A percentile compares a stretch with the other conserved stretches of the same genome.
These are phyloP conservation scores for Desmodesmus armatus DNA, from an alignment of 139 green algal species.

Conservation along the genomic window DNA sequence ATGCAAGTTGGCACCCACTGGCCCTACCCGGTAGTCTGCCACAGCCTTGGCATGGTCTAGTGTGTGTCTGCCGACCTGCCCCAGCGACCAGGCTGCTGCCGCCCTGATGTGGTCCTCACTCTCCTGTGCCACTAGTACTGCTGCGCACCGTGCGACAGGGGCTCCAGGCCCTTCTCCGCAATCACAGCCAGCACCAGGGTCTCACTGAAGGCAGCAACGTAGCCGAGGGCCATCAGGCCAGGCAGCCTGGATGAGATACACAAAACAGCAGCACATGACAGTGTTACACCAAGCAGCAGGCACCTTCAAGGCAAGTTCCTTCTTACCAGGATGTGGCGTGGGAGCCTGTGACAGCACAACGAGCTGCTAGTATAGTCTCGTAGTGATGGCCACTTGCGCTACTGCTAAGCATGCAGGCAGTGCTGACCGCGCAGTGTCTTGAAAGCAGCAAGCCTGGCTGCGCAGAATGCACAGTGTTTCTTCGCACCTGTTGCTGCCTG, in stretches of 20 bases:
- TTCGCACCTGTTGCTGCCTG: constrained; percentile 60
- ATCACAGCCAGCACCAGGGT: constrained; percentile 85
- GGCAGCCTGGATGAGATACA: constrained; percentile 62
- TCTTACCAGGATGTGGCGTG: no score
- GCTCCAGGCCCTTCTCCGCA: constrained; percentile 81
- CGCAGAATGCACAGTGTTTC: no score
- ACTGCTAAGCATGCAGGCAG: no score
- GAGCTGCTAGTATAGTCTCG: no score
- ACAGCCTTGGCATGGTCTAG: constrained; percentile 90
- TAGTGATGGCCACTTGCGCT: no score
- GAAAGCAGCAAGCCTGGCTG: no score
- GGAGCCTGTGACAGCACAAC: no score
- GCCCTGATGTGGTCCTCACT: constrained; percentile 84
- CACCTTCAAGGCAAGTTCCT: no score
- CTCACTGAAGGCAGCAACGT: constrained; percentile 90
- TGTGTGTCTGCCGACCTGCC: constrained; percentile 86
- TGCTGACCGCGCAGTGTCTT: no score
- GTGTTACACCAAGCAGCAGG: no score
- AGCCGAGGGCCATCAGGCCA: constrained; percentile 90
- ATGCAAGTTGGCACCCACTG: no score
- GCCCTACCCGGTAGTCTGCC: constrained; percentile 72
- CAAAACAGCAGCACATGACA: background rate
- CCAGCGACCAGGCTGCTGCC: constrained; percentile 79
- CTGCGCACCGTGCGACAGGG: constrained; percentile 74
- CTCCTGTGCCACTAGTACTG: constrained; percentile 77